Evolutionary conservation across 345 rosid genomes (phyloP), one percentile per base, ranked within the genome.

Genomic region (Crucihimalaya himalaica): DNA sequence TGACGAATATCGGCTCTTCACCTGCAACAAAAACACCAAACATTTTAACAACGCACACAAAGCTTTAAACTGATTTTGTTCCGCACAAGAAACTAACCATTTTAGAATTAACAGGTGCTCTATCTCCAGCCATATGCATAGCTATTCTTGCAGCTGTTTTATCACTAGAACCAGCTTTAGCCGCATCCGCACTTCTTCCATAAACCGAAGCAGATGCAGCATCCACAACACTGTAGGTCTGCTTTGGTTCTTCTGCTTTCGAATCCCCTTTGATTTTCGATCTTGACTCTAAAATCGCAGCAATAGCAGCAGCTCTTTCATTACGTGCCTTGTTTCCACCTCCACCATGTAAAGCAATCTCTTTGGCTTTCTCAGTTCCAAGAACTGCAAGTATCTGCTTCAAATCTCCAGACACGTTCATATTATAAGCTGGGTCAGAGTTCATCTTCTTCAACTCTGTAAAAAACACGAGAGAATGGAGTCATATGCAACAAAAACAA

Each of bases 161-260:
- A 84, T 92, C 89, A 73, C 79, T 79, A 66, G 90, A 69, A 45
- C 91, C 84, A 75, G 89, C 89, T 87, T 88, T 95, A 50, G 98
- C 97, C 55, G 97, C 91, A 47, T 83, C 88, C 66, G 97, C 96
- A 83, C 97, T 95, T 84, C 97, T 87, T 76, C 99, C 99, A 35
- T 87, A 91, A 54, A 95, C 96, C 0, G 99, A 84, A 75, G 99
- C 97, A 63, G 99, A 95, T 40, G 97, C 99, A 58, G 96, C 98
- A 82, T 95, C 98, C 43, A 95, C 98, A 72, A 95, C 81, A 75
- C 98, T 90, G 78, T 74, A 92, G 45, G 79, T 79, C 63, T 70
- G 82, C 57, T 79, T 80, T 1, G 84, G 73, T 81, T 81, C 88
- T 71, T 61, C 84, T 63, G 86, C 82, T 66, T 88, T 85, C 15